Evolutionary conservation across 305 asterid genomes (phyloP).

Genomic region (Fraxinus ornus): DNA sequence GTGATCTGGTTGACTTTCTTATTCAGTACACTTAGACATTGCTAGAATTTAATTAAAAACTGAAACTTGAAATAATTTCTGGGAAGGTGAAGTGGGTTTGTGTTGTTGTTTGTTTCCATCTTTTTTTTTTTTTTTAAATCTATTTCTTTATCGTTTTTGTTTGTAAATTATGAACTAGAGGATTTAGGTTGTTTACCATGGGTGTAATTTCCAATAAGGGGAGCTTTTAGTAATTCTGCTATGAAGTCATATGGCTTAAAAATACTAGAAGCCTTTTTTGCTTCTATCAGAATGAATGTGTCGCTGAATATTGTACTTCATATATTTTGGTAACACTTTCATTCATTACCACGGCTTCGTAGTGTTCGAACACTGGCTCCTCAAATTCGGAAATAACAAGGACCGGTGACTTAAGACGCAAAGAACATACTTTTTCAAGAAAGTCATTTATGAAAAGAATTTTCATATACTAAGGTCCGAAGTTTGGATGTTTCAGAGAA

Average conservation of each 20-base stretch:
- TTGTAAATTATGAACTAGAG: neutral
- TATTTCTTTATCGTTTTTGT: too few relatives aligned
- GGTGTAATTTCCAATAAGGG: neutral
- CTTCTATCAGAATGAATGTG: neutral
- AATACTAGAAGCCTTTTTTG: neutral
- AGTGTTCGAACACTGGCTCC: neutral
- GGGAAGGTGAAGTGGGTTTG: neutral
- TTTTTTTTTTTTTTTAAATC: too few relatives aligned
- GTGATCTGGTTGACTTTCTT: neutral
- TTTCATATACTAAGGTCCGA: conserved; percentile 9
- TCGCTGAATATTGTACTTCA: neutral
- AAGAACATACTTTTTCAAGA: neutral
- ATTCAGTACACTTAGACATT: neutral
- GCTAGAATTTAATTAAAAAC: neutral
- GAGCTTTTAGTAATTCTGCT: neutral
- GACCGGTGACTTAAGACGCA: neutral
- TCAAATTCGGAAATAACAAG: neutral
- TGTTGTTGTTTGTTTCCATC: neutral
- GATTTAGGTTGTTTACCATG: neutral
- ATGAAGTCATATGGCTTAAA: neutral
- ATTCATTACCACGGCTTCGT: neutral
- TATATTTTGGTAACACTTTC: neutral
- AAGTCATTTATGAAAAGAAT: neutral
- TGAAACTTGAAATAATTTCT: neutral
- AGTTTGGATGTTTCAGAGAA: conserved; percentile 59